Base-by-base conservation (phyloP, 495 filamentous ascomycete species). In the Lepidopterella palustris region DNA sequence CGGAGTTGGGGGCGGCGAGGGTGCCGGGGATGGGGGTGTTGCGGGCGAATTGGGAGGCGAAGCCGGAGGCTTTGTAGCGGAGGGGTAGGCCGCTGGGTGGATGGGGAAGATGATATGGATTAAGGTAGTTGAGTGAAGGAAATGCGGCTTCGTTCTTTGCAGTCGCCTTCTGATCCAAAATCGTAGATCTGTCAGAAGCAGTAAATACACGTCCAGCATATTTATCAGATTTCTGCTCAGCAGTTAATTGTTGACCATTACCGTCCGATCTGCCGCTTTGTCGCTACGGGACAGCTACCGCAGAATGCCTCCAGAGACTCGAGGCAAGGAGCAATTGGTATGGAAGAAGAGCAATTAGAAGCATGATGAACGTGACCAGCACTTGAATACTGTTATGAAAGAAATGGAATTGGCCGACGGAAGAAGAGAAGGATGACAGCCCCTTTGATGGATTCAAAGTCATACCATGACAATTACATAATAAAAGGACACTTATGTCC, bases 161-260 rank as follows among this genome's bases (percentile, higher is more conserved):
- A 0, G 55, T 74, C 0, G 72, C 77, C 4, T 73, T 80, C 20
- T 68, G 73, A 61, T 80, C 77, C 29, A 80, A 54, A 28, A 80
- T 80, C 5, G 70, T 77, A 24, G 73, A 74, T 0, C 78, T 76
- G 61, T 80, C 76, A 1, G 75, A 77, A 0, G 78, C 78, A 24
- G 18, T 45, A 4, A 57, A 62, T 5, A 69, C 50, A 20, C 29
- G 24, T 67, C 72, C 52, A 65, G 70, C 47, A 66, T 74, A 62
- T 53, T 74, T 63, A 11, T 71, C 71, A 6, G 71, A 71, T 54
- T 77, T 73, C 51, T 74, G 63, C 49, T 75, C 73, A 2, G 73
- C 70, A 0, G 72, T 77, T 5, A 31, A 21, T 24, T 29, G 24
- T 25, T 53, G 52, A 6, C 28, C 35, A 6, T 0, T 8, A 27